Conservation (phyloP, 2,329 filamentous ascomycete species). For the Calonectria ilicicola region DNA sequence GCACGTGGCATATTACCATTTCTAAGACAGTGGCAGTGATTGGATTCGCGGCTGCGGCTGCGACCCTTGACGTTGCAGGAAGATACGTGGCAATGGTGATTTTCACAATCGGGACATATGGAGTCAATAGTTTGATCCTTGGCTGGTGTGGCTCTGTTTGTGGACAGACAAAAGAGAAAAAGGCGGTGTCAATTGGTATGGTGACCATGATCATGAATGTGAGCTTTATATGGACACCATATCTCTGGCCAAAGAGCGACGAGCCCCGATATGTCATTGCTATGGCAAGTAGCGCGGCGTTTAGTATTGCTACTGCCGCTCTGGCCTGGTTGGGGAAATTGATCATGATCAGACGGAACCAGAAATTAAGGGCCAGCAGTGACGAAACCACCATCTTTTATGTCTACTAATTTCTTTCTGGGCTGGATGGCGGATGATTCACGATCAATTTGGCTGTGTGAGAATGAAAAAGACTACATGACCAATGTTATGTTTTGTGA, state of each 20-base stretch:
- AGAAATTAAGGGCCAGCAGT: conserved; percentile 45
- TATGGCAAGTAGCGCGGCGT: conserved; percentile 39
- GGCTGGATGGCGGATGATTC: neutral
- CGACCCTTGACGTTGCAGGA: conserved; percentile 37
- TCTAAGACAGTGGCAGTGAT: conserved; percentile 55
- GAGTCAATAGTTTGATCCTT: conserved; percentile 59
- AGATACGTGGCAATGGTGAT: conserved; percentile 51
- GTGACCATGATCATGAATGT: conserved; percentile 43
- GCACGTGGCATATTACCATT: conserved; percentile 60
- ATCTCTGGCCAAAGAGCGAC: conserved; percentile 40
- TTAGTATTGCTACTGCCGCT: conserved; percentile 51
- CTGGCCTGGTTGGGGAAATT: conserved; percentile 53
- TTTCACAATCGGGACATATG: conserved; percentile 53
- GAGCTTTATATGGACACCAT: conserved; percentile 44
- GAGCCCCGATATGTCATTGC: conserved; percentile 37
- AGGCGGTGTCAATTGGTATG: conserved; percentile 56
- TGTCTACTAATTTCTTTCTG: conserved; percentile 40
- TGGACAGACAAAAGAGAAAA: conserved; percentile 62
- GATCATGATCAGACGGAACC: conserved; percentile 51
- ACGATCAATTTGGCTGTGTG: neutral
- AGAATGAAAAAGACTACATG: neutral
- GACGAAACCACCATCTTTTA: conserved; percentile 44
- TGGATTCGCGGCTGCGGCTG: conserved; percentile 39
- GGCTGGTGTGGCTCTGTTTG: conserved; percentile 57
- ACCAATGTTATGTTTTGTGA: neutral